Percentiles rank a stretch among this genome's conserved stretches.
phyloP scores from a whole-genome alignment of 2,329 filamentous ascomycete genomes.

The Corniculantispora saksenae region DNA sequence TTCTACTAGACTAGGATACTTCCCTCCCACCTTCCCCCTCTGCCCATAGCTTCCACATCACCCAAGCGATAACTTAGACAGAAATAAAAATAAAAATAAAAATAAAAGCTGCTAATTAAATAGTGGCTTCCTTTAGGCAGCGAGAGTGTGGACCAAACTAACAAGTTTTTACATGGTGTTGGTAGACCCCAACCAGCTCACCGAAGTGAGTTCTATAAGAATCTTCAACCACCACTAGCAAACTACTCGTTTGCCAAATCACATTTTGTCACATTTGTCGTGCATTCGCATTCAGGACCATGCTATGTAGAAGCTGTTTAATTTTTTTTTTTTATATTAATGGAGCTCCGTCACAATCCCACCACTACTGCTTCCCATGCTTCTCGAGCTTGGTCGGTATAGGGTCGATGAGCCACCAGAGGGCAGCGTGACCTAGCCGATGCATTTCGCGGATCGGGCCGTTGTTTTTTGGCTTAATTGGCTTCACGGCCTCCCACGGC shows the following conservation, averaged over 20 bases:
- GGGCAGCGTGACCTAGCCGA: neutral
- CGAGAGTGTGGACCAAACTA: neutral
- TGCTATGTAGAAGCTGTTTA: no score
- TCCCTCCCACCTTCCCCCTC: no score
- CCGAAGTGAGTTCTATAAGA: neutral
- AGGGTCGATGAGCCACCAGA: neutral
- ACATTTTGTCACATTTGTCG: no score
- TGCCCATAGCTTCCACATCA: no score
- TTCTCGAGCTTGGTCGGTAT: neutral
- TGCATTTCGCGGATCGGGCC: neutral
- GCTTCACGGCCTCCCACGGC: neutral
- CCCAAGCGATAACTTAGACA: neutral
- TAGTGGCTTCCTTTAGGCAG: neutral
- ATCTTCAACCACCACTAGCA: neutral
- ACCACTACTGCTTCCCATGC: neutral
- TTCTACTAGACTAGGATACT: no score
- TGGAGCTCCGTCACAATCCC: no score
- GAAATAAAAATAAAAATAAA: neutral
- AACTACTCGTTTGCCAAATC: neutral
- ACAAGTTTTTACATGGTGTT: neutral
- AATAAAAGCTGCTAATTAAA: neutral
- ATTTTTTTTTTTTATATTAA: no score
- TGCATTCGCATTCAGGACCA: no score
- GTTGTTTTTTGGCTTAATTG: neutral
- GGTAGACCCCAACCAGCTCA: neutral